Percentiles rank a stretch among this genome's conserved stretches.
phyloP scores from a whole-genome alignment of 495 filamentous ascomycete species.

The Aspergillus bertholletiae region DNA sequence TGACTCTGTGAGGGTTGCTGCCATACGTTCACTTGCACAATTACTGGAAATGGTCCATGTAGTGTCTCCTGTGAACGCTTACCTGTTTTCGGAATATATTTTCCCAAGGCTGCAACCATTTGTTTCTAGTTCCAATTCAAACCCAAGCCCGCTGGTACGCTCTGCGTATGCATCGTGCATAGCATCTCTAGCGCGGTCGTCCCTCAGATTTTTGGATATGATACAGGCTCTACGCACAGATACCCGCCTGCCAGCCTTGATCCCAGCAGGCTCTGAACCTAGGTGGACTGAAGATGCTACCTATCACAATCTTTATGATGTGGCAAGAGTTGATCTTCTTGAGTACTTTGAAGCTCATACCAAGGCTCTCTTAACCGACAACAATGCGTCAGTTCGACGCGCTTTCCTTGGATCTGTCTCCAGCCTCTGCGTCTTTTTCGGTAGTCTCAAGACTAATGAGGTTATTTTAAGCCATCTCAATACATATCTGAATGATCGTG shows the following conservation, averaged over 20 bases:
- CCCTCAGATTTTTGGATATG: conserved; percentile 81
- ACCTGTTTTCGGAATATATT: conserved; percentile 94
- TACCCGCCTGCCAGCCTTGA: conserved; percentile 71
- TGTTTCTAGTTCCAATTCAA: conserved; percentile 50
- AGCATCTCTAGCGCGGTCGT: conserved; percentile 86
- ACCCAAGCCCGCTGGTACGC: conserved; percentile 67
- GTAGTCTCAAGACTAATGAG: conserved; percentile 82
- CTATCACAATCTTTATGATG: conserved; percentile 80
- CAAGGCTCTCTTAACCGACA: conserved; percentile 83
- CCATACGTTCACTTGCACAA: conserved; percentile 81
- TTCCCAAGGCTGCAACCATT: conserved; percentile 77
- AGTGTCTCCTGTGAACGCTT: conserved; percentile 90
- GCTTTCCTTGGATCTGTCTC: conserved; percentile 94
- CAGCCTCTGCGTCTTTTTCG: conserved; percentile 92
- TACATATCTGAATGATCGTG: conserved; percentile 93
- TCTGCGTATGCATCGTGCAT: conserved; percentile 91
- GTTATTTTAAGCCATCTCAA: conserved; percentile 93
- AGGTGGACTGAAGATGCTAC: conserved; percentile 68
- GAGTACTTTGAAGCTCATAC: conserved; percentile 82
- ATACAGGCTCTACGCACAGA: conserved; percentile 84
- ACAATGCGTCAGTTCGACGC: conserved; percentile 80
- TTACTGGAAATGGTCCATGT: conserved; percentile 81
- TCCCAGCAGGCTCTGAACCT: conserved; percentile 60
- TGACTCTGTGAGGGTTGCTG: conserved; percentile 79
- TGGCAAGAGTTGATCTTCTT: conserved; percentile 70